These are phyloP conservation scores for Linnemannia hyalina DNA, from an alignment of 192 early-diverging fungal genomes.

Conservation along the genomic window DNA sequence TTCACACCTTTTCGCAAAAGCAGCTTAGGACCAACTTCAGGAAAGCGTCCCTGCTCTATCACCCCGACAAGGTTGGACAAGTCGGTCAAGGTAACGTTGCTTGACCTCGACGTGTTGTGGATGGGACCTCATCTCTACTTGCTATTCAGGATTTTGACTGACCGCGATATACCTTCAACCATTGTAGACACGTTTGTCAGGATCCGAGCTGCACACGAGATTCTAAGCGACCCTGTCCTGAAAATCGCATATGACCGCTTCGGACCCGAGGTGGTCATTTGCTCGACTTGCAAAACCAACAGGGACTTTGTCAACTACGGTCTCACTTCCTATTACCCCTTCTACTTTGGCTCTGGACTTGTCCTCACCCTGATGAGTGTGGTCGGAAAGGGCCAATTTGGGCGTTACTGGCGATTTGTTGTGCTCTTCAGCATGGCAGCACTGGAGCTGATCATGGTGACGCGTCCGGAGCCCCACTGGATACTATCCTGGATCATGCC, in stretches of 20 bases:
- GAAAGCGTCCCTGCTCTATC: slow-evolving; percentile 52
- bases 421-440: slow-evolving; percentile 61
- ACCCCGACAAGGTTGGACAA: slow-evolving; percentile 55
- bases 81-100: slow-evolving; percentile 29
- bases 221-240: slow-evolving; percentile 48
- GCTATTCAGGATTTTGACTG: not conserved
- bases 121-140: not conserved
- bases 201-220: slow-evolving; percentile 54
- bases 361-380: slow-evolving; percentile 58
- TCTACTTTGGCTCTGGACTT: slow-evolving; percentile 57
- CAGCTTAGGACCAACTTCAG: slow-evolving; percentile 56
- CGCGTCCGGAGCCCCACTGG: slow-evolving; percentile 26
- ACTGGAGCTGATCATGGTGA: slow-evolving; percentile 59
- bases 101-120: not conserved
- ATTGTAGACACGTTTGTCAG: slow-evolving; percentile 43
- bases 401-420: slow-evolving; percentile 61
- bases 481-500: slow-evolving; percentile 44
- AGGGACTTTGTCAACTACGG: slow-evolving; percentile 44
- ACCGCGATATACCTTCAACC: not conserved
- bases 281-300: slow-evolving; percentile 45
- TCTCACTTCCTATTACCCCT: slow-evolving; percentile 33
- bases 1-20: slow-evolving; percentile 49
- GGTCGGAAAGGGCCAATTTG: slow-evolving; percentile 64
- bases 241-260: slow-evolving; percentile 59
- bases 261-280: slow-evolving; percentile 43